Evolutionary conservation across 1,284 basidiomycete species (phyloP).

Genomic region (Ganoderma boninense): DNA sequence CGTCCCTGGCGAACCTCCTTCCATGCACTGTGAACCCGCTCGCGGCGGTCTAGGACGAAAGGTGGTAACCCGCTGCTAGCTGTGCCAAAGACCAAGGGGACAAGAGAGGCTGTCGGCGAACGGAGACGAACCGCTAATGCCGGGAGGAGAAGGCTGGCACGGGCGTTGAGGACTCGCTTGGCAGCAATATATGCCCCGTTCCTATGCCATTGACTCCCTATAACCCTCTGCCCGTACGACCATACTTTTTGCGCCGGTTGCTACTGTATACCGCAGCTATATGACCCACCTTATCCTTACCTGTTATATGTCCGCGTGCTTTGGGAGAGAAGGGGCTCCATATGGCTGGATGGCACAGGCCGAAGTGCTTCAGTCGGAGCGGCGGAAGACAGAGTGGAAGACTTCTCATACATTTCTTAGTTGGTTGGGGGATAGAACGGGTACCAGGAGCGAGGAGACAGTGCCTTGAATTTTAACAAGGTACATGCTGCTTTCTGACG

Average conservation of each 20-base stretch:
- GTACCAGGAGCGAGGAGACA: background rate
- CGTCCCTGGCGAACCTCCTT: slow-evolving; percentile 7
- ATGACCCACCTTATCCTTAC: too few relatives aligned
- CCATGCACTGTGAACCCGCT: slow-evolving; percentile 46
- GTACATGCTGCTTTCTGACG: background rate
- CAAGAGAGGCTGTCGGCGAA: slow-evolving; percentile 48
- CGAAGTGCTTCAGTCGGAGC: background rate
- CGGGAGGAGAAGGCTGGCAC: slow-evolving; percentile 72
- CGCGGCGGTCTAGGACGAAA: slow-evolving; percentile 74
- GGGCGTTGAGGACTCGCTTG: slow-evolving; percentile 66
- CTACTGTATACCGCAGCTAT: too few relatives aligned
- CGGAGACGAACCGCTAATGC: slow-evolving; percentile 47
- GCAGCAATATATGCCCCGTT: background rate
- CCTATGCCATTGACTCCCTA: background rate
- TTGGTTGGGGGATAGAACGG: too few relatives aligned
- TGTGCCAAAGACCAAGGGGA: slow-evolving; percentile 65
- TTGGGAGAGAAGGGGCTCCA: too few relatives aligned
- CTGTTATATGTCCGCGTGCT: too few relatives aligned
- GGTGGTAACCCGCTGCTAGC: slow-evolving; percentile 70
- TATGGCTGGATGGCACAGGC: background rate
- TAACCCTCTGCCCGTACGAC: background rate
- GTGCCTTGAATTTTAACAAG: too few relatives aligned
- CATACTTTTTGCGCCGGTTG: too few relatives aligned
- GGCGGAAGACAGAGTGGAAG: background rate
- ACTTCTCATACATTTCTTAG: background rate